A percentile compares a stretch with the other conserved stretches of the same genome.
These are phyloP conservation scores for Pseudogymnoascus sp. DNA, from an alignment of 2,329 filamentous ascomycete genomes.

Conservation along the genomic window DNA sequence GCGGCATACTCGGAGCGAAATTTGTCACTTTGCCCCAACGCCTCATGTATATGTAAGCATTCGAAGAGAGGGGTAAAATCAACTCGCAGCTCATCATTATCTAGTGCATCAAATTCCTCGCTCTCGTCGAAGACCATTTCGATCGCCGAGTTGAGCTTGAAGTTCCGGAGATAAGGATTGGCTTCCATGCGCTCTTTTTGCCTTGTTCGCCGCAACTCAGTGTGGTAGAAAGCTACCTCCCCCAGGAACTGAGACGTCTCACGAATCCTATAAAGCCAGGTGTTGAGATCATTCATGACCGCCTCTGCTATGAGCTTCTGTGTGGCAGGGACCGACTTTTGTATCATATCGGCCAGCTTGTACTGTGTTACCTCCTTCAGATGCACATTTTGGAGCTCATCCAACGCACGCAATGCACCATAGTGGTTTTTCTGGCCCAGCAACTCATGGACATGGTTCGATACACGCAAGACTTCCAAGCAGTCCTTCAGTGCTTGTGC, in stretches of 20 bases:
- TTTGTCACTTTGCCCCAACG: constrained; percentile 82
- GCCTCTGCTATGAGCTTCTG: constrained; percentile 91
- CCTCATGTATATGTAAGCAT: constrained; percentile 92
- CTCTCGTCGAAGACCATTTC: constrained; percentile 92
- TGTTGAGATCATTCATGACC: constrained; percentile 94
- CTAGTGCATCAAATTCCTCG: constrained; percentile 89
- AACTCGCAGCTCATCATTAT: constrained; percentile 91
- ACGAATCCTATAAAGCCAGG: constrained; percentile 89
- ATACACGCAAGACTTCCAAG: constrained; percentile 80
- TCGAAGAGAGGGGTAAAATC: constrained; percentile 94
- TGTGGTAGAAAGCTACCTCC: constrained; percentile 95
- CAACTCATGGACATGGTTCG: constrained; percentile 90
- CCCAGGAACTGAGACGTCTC: constrained; percentile 95
- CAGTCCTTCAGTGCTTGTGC: constrained; percentile 84
- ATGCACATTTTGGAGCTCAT: constrained; percentile 94
- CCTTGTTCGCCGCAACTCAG: constrained; percentile 72
- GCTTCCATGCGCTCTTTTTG: constrained; percentile 76
- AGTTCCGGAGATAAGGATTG: constrained; percentile 66
- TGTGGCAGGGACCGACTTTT: constrained; percentile 87
- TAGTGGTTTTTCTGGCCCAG: constrained; percentile 93
- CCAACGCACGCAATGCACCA: constrained; percentile 82
- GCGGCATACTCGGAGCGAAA: constrained; percentile 89
- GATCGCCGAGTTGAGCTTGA: constrained; percentile 91
- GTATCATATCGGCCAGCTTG: constrained; percentile 90
- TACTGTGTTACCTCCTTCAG: constrained; percentile 92